Evolutionary conservation across 768 basidiomycete genomes (phyloP).

Genomic region (Xanthoconium stramineum): DNA sequence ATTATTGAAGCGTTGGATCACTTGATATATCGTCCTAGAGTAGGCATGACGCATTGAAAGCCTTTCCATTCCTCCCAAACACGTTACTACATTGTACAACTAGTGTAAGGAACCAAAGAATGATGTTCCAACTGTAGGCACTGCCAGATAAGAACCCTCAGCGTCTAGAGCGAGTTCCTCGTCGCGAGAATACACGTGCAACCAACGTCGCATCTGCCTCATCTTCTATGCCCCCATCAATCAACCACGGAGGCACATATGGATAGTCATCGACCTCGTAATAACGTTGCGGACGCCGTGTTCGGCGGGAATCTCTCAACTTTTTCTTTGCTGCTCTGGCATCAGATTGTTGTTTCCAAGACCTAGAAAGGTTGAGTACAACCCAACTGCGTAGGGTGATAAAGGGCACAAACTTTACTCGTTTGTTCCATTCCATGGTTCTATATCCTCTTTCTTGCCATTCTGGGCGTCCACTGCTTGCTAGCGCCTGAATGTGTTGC

Average conservation of each 20-base stretch:
- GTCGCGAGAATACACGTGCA: conserved; percentile 8
- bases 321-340: conserved; percentile 19
- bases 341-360: conserved; percentile 29
- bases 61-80: neutral
- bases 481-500: conserved; percentile 50
- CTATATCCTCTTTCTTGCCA: conserved; percentile 51
- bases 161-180: conserved; percentile 16
- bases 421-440: conserved; percentile 47
- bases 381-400: neutral
- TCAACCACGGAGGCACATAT: conserved; percentile 1
- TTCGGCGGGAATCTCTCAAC: conserved; percentile 10
- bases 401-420: conserved; percentile 48
- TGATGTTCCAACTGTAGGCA: neutral
- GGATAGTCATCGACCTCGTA: conserved; percentile 8
- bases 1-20: conserved; percentile 6
- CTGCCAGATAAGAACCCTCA: conserved; percentile 1
- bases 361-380: conserved; percentile 8
- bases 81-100: conserved; percentile 1
- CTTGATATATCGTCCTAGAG: neutral
- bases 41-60: neutral
- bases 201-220: neutral
- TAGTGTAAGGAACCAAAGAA: neutral
- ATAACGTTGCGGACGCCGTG: conserved; percentile 14
- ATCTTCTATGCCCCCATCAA: conserved; percentile 5
- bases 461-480: conserved; percentile 44